Conservation (phyloP, 768 basidiomycete genomes). For the Serendipita sp. region DNA sequence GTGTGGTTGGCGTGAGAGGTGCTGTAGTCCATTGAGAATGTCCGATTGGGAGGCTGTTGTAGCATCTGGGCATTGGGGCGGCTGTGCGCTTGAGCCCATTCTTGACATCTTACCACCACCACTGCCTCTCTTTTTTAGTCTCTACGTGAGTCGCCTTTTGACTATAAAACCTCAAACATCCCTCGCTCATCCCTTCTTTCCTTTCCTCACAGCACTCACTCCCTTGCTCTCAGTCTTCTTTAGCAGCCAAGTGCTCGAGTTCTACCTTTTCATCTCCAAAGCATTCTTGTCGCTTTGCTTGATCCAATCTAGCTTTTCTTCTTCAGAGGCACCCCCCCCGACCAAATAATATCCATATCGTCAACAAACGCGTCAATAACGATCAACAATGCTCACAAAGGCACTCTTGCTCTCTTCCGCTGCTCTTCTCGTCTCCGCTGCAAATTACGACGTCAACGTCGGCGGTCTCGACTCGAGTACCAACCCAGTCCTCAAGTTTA, state of each 20-base stretch:
- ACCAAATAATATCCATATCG: too few relatives aligned
- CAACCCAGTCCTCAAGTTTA: constrained; percentile 1
- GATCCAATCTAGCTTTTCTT: neutral
- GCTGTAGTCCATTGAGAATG: neutral
- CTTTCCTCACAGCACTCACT: neutral
- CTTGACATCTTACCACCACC: neutral
- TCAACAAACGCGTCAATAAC: neutral
- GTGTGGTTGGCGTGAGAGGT: neutral
- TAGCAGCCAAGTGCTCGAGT: neutral
- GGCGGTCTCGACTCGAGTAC: neutral
- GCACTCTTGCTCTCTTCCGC: neutral
- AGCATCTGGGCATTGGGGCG: neutral
- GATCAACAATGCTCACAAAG: neutral
- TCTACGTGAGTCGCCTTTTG: neutral
- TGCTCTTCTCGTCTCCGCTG: constrained; percentile 3
- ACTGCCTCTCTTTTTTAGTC: neutral
- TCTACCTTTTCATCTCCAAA: too few relatives aligned
- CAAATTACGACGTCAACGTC: neutral
- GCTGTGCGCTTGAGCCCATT: neutral
- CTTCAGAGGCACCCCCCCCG: too few relatives aligned
- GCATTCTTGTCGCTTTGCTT: neutral
- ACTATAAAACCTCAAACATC: neutral
- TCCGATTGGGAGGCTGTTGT: neutral
- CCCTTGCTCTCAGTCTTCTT: neutral
- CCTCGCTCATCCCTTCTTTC: neutral